Base-by-base conservation (phyloP, 768 basidiomycete species). In the Pisolithus microcarpus region DNA sequence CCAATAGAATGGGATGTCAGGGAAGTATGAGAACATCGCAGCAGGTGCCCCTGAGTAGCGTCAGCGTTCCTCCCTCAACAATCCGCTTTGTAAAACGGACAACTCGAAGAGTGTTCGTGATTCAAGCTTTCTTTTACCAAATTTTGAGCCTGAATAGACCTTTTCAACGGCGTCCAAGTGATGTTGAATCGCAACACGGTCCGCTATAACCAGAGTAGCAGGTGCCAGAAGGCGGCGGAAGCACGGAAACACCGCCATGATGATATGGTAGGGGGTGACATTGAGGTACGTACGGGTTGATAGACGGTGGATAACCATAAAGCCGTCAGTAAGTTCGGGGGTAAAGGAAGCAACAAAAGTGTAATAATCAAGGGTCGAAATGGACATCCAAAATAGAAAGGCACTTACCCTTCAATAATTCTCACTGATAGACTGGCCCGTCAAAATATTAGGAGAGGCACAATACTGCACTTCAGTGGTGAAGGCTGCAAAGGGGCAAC, bases 1-100 rank as follows among this genome's bases (percentile, higher is more conserved):
- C 37, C 54, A 59, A 0, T 55, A 53, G 34, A 60, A 54, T 43
- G 49, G 51, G 37, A 57, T 53, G 30, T 53, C 43, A 26, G 31
- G n/a, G 52, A 28, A 21, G 52, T 26, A n/a, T 24, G 39, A 21
- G 21, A 18, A 45, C 42, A 49, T 52, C 40, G 21, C 50, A 38
- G 7, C n/a, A 16, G 16, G 23, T 16, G 26, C 39, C 18, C 8
- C 30, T 31, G 30, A 31, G 3, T 31, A 5, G 30, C 30, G 30
- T 34, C 34, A 34, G 34, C 30, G 8, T 10, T 30, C 30, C 30
- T 30, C 39, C 18, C 8, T 34, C 34, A 15, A 11, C 13, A 15
- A 34, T 13, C 13, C 34, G 34, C 34, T 34, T 15, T 34, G 34
- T 34, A 5, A 34, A 34, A 34, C 34, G 10, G 30, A 30, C 30